Percentiles rank a stretch among this genome's conserved stretches.
phyloP scores from a whole-genome alignment of 257 asterid genomes.

The Solanum peruvianum region DNA sequence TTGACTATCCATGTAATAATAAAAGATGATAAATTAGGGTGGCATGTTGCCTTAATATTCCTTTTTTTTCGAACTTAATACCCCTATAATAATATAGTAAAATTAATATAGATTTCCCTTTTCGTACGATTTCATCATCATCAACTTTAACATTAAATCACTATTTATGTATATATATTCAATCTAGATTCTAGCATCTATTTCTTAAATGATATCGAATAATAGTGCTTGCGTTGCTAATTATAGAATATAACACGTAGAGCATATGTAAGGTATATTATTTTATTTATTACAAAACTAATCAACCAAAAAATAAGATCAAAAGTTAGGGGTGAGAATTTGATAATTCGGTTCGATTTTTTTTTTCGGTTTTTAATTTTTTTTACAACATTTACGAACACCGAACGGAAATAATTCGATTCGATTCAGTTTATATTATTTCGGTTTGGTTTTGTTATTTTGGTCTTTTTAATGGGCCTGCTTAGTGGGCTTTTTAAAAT shows the following conservation, averaged over 20 bases:
- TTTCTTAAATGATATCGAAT: not conserved
- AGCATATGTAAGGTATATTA: not conserved
- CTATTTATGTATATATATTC: not conserved
- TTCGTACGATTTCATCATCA: not conserved
- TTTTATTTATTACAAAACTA: not conserved
- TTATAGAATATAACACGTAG: too few species aligned
- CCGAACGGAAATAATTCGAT: fast-evolving
- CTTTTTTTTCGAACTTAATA: not conserved
- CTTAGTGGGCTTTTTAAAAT: too few species aligned
- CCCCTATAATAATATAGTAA: not conserved
- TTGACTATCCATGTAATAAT: not conserved
- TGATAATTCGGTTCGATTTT: too few species aligned
- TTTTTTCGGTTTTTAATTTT: too few species aligned
- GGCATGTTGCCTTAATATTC: not conserved
- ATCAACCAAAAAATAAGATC: not conserved
- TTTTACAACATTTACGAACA: too few species aligned
- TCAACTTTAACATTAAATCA: not conserved
- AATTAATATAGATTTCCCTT: not conserved
- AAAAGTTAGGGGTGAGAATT: too few species aligned
- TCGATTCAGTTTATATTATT: too few species aligned
- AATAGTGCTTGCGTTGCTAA: not conserved
- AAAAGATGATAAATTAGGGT: not conserved
- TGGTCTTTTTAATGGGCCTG: too few species aligned
- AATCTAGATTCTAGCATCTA: not conserved
- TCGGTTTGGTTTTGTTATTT: too few species aligned